These are phyloP conservation scores for Zygoascus sp. DNA, from an alignment of 1,139 yeast species.

Conservation along the genomic window DNA sequence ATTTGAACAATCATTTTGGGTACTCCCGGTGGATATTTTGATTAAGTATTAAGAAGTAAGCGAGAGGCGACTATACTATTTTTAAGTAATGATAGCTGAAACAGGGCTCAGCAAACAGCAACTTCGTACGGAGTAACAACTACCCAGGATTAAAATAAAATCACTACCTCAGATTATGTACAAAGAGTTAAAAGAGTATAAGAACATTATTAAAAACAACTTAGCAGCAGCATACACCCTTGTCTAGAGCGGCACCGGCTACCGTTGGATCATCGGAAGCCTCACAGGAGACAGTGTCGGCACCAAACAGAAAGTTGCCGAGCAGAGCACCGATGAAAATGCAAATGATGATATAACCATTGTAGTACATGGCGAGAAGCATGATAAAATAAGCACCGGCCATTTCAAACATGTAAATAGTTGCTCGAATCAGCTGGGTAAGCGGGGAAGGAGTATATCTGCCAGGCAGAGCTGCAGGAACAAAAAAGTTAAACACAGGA, in stretches of 20 bases:
- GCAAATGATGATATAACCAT: constrained; percentile 61
- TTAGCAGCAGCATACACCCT: constrained; percentile 20
- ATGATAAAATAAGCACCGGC: constrained; percentile 60
- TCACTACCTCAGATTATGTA: too few species aligned
- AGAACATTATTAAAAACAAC: background rate
- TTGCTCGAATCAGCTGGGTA: constrained; percentile 49
- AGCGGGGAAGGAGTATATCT: constrained; percentile 36
- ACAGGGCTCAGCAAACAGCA: too few species aligned
- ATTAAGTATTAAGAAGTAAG: too few species aligned
- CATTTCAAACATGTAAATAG: constrained; percentile 54
- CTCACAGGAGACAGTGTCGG: constrained; percentile 23
- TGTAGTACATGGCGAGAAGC: constrained; percentile 70
- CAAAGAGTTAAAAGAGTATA: too few species aligned
- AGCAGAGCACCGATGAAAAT: constrained; percentile 59
- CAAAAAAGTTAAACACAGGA: constrained; percentile 1
- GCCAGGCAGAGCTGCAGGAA: constrained; percentile 3
- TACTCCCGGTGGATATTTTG: too few species aligned
- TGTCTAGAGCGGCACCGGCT: constrained; percentile 17
- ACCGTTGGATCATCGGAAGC: background rate
- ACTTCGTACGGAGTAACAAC: too few species aligned
- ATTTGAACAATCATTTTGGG: too few species aligned
- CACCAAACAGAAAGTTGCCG: constrained; percentile 44
- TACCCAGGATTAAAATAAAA: too few species aligned
- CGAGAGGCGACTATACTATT: too few species aligned
- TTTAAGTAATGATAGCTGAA: too few species aligned